phyloP scores from a whole-genome alignment of 2,329 filamentous ascomycete species.

The Claviceps sp. region DNA sequence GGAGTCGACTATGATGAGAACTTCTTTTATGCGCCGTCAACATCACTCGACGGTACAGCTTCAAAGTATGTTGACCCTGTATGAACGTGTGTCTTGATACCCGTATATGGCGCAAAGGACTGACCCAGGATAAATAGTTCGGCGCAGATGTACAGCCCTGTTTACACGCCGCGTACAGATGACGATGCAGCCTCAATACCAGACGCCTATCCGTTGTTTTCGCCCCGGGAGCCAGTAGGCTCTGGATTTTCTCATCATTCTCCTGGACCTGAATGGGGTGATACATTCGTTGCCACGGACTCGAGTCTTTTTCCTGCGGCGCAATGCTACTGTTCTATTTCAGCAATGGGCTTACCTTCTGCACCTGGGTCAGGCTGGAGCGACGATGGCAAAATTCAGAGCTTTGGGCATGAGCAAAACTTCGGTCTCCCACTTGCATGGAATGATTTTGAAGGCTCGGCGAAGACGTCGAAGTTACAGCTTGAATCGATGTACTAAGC shows the following conservation, averaged over 20 bases:
- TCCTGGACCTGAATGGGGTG: neutral
- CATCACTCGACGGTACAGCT: neutral
- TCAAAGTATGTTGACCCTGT: neutral
- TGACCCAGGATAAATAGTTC: neutral
- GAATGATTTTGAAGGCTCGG: neutral
- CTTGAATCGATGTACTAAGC: neutral
- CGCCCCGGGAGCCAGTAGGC: neutral
- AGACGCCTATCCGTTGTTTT: neutral
- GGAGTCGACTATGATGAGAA: neutral
- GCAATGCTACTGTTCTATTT: neutral
- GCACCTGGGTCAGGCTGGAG: neutral
- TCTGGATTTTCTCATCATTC: neutral
- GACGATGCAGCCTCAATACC: conserved; percentile 1
- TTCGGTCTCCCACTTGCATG: neutral
- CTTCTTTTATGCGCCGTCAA: neutral
- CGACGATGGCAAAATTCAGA: neutral
- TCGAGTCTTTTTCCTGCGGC: neutral
- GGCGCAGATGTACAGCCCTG: neutral
- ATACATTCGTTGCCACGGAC: neutral
- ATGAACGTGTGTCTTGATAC: neutral
- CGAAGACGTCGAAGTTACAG: neutral
- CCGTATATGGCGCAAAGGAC: neutral
- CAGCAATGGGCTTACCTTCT: neutral
- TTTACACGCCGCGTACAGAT: neutral
- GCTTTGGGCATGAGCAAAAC: neutral